These are phyloP conservation scores for Kickxella alabastrina DNA, from an alignment of 192 early-diverging fungal genomes.

Conservation along the genomic window DNA sequence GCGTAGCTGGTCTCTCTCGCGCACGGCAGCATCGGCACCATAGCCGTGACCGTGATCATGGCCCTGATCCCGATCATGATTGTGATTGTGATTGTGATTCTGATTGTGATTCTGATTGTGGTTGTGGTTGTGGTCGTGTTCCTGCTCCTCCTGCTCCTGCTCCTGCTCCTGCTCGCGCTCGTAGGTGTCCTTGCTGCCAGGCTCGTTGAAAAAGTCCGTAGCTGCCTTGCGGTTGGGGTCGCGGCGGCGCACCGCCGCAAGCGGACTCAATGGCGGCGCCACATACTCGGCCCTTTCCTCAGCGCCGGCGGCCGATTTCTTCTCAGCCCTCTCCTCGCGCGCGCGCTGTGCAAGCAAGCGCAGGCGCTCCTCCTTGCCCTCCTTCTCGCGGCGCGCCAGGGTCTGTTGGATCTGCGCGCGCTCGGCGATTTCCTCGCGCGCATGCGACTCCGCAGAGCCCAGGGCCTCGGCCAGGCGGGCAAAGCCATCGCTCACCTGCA, in stretches of 20 bases:
- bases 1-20: conserved; percentile 84
- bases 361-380: conserved; percentile 86
- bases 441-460: conserved; percentile 86
- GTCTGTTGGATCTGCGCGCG: conserved; percentile 87
- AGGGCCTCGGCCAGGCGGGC: conserved; percentile 93
- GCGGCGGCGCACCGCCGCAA: neutral
- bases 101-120: no score
- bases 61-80: no score
- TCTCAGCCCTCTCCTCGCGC: conserved; percentile 87
- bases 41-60: neutral
- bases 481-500: conserved; percentile 92
- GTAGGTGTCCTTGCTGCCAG: neutral
- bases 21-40: conserved; percentile 40
- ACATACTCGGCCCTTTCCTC: conserved; percentile 10
- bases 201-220: conserved; percentile 29
- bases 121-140: no score
- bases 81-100: no score
- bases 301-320: conserved; percentile 42
- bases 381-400: conserved; percentile 90
- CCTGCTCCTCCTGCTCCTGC: no score
- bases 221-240: conserved; percentile 15
- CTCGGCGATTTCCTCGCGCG: conserved; percentile 89
- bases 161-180: no score
- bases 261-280: conserved; percentile 12
- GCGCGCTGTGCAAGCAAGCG: conserved; percentile 88